Base-by-base conservation (phyloP, 2,329 filamentous ascomycete species). In the Aspergillus carbonarius region DNA sequence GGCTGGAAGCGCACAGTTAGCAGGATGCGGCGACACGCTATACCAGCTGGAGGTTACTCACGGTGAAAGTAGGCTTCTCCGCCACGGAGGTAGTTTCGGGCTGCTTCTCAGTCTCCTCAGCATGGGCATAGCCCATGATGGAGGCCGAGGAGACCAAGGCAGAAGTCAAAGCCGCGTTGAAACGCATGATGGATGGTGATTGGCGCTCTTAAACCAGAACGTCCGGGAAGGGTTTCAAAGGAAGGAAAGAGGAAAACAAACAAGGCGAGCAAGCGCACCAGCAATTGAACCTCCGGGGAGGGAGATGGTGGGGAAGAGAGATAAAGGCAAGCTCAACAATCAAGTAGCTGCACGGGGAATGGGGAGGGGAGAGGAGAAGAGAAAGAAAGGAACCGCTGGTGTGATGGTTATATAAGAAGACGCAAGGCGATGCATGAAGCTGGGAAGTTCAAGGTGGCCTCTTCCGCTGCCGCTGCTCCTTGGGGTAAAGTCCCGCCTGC, bases 41-140 rank as follows among this genome's bases (percentile, higher is more conserved):
- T 12, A 20, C 5, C 56, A 51, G 42, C n/a, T 20, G 37, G 15
- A 27, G 27, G 34, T 50, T 17, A 83, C 92, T 82, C 83, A 96
- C 93, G 65, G 92, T 96, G 75, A 97, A 97, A 58, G 87, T 90
- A 48, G 93, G 90, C 69, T 91, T 86, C 74, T 88, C 82, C 59
- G 88, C 81, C 52, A 83, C 77, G 52, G 83, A 81, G 59, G 88
- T 82, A 30, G 72, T 76, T 65, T 75, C 75, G 68, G 73, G 74
- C 70, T 68, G 74, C 73, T 89, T 85, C 65, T 90, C 88, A 64
- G 87, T 85, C 66, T 86, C 83, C 72, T 88, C 88, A 67, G 86
- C 85, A 75, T 87, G 85, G 66, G 88, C 88, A 72, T 90, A 75
- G 68, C 80, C 79, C 70, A 81, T 78, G 67, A 92, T 78, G 70